These are phyloP conservation scores for Penicillium glabrum DNA, from an alignment of 2,329 filamentous ascomycete species.

Conservation along the genomic window DNA sequence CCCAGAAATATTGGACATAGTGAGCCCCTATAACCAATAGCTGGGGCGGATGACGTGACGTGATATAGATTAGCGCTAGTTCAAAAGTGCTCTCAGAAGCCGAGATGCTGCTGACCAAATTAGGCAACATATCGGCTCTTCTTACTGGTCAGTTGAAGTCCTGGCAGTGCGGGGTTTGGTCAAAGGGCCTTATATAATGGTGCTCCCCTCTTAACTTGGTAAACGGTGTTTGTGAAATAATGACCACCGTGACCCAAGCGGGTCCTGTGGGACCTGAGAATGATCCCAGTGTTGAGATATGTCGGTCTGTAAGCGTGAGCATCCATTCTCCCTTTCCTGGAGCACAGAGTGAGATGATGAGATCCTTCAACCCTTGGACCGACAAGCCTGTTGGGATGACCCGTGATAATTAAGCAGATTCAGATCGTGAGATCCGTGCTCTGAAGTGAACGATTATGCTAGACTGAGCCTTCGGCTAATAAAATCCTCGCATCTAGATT, in stretches of 20 bases:
- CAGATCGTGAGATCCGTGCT: constrained; percentile 5
- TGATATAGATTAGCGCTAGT: neutral
- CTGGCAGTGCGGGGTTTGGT: neutral
- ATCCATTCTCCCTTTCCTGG: neutral
- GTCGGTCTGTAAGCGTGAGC: neutral
- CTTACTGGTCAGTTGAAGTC: neutral
- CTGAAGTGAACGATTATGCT: neutral
- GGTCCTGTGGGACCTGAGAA: too few relatives aligned
- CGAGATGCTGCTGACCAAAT: neutral
- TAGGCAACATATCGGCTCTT: neutral
- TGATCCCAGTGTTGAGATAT: neutral
- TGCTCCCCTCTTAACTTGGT: neutral
- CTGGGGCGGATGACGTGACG: constrained; percentile 6
- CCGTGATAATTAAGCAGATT: constrained; percentile 19
- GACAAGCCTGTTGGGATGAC: constrained; percentile 9
- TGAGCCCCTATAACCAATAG: neutral
- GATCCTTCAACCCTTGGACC: constrained; percentile 14
- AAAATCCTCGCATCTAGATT: neutral
- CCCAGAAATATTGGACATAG: neutral
- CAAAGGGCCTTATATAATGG: neutral
- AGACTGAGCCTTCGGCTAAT: neutral
- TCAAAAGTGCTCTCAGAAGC: neutral
- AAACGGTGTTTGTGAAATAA: neutral
- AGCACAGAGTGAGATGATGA: constrained; percentile 9
- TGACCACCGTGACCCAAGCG: too few relatives aligned